Base-by-base conservation (phyloP, 441 rosid species). In the Melastoma candidum region DNA sequence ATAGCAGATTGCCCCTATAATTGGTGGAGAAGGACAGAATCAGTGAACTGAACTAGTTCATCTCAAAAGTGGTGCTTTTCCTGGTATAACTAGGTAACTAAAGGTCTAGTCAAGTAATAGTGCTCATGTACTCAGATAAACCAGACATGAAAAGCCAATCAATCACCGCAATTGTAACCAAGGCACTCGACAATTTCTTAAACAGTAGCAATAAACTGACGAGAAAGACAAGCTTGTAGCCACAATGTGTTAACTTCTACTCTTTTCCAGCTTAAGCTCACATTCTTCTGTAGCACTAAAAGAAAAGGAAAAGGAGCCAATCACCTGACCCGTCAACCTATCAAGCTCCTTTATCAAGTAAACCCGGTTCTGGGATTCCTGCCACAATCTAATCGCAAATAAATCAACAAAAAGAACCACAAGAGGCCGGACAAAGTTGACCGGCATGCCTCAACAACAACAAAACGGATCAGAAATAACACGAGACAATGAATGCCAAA, bases 331-430 rank as follows among this genome's bases (percentile, higher is more conserved):
- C 7, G 74, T 77, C 43, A 82, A 77, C 50, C 63, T 73, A 47
- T 84, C 86, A 12, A 90, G 84, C 71, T 87, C 85, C 64, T 77
- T 74, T 51, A 76, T 65, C 63, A 84, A 75, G 70, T 68, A 75
- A 66, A 77, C 81, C 72, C 95, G 77, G 56, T 68, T 80, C 68
- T 83, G 83, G 2, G 97, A 76, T 56, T 85, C 95, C 81, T 77
- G 90, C 97, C 96, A 90, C 48, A 87, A 65, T 47, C 96, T 90
- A 29, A 14, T 14, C 51, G 0, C 12, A 51, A 45, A 60, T 9
- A 49, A 32, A 39, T 26, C 17, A 13, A 17, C 25, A 51, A 32
- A 32, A 32, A 32, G 8, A 32, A 32, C 41, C 41, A 32, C 7
- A 6, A 32, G 41, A 4, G 8, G 41, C 41, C 41, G 8, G 41